These are phyloP conservation scores for Zalerion maritima DNA, from an alignment of 495 filamentous ascomycete species.

Conservation along the genomic window DNA sequence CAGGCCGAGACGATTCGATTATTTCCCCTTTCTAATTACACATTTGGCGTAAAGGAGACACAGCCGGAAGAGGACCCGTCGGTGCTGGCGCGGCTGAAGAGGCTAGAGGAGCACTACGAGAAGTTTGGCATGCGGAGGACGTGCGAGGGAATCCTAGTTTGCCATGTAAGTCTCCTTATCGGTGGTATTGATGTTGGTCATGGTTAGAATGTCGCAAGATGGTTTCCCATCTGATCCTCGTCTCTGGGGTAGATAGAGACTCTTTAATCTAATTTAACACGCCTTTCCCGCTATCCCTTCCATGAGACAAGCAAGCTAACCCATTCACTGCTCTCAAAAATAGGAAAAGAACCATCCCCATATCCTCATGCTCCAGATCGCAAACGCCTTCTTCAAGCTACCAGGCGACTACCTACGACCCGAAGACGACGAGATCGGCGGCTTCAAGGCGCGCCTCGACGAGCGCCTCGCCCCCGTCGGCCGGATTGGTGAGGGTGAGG, in stretches of 20 bases:
- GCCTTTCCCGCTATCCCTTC: no score
- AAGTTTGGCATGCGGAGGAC: constrained; percentile 90
- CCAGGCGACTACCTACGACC: constrained; percentile 90
- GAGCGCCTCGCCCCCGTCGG: constrained; percentile 86
- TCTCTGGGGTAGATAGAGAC: no score
- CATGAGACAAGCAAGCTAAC: no score
- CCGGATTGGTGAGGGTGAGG: constrained; percentile 71
- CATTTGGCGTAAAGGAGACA: constrained; percentile 93
- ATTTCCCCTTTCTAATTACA: constrained; percentile 95
- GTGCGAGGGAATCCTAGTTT: constrained; percentile 91
- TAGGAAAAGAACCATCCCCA: constrained; percentile 98
- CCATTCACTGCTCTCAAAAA: no score
- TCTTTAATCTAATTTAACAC: no score
- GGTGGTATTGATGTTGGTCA: no score
- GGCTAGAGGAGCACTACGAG: constrained; percentile 87
- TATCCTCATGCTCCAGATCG: constrained; percentile 96
- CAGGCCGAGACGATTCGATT: constrained; percentile 85
- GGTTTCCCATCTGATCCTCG: no score
- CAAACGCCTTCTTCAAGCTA: constrained; percentile 98
- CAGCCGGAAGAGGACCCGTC: constrained; percentile 97
- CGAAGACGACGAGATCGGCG: constrained; percentile 79
- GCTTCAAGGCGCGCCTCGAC: constrained; percentile 84
- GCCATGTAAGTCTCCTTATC: no score
- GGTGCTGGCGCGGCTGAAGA: constrained; percentile 78
- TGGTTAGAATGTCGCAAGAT: no score